Evolutionary conservation across 2,329 filamentous ascomycete genomes (phyloP), one percentile per base, ranked within the genome.

Genomic region (Rutstroemia sp.): DNA sequence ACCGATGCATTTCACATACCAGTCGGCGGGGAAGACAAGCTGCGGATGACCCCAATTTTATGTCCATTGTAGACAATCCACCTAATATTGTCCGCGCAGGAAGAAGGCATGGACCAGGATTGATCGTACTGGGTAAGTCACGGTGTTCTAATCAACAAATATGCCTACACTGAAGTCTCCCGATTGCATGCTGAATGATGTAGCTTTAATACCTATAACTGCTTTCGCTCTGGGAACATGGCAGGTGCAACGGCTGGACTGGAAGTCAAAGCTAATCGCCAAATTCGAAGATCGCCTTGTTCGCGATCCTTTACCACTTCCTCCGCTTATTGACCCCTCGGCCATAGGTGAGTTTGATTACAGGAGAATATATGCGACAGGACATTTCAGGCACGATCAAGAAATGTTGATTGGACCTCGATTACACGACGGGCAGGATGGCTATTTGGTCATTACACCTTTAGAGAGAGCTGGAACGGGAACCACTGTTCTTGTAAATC

Each of bases 391-490:
- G 41, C 94, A 99, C 72, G 92, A 96, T 70, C 83, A 88, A 70
- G 94, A 99, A 76, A 99, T 99, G 92, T 78, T 99, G 52, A 85
- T 99, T 58, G 94, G 94, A 0, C 94, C 94, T 57, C 83, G 94
- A 49, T 83, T 96, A 76, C 81, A 85, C 60, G 92, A 99, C 61
- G 92, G 92, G 12, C 82, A 92, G 68, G 87, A 96, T 69, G 94
- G 94, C 2, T 99, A 85, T 73, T 82, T 95, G 66, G 92, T 99
- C 39, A 77, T 99, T 23, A 99, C 94, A 46, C 94, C 94, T 19
- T 76, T 99, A 5, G 91, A 96, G 73, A 77, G 92, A 51, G 77
- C 78, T 2, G 77, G 74, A 8, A 77, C 75, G 52, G 72, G 76
- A 25, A 85, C 82, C 41, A 94, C 88, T 5, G 86, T 99, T 27